phyloP scores from a whole-genome alignment of 345 rosid species.

The Microthlaspi erraticum region DNA sequence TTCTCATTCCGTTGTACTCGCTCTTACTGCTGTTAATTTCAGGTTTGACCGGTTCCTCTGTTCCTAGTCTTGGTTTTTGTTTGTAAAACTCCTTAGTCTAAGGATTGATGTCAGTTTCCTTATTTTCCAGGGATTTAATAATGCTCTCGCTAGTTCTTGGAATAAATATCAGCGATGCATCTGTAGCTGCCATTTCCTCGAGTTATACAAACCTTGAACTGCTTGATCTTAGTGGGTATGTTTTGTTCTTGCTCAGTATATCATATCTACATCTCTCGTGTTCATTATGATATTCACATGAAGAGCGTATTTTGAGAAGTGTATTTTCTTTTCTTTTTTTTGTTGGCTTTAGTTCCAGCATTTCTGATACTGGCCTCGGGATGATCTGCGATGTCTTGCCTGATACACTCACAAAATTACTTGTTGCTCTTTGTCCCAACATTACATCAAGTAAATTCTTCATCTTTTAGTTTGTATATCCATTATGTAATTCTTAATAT shows the following conservation, averaged over 20 bases:
- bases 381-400: slow-evolving; percentile 96
- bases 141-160: slow-evolving; percentile 98
- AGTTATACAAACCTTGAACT: slow-evolving; percentile 76
- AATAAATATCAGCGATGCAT: slow-evolving; percentile 85
- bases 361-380: slow-evolving; percentile 94
- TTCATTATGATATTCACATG: not conserved
- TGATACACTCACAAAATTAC: slow-evolving; percentile 74
- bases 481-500: not conserved
- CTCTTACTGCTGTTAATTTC: slow-evolving; percentile 79
- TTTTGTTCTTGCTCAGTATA: slow-evolving; percentile 31
- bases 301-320: not conserved
- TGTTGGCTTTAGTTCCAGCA: slow-evolving; percentile 74
- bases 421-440: slow-evolving; percentile 95
- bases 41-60: slow-evolving; percentile 56
- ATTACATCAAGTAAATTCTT: slow-evolving; percentile 86
- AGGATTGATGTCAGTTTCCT: slow-evolving; percentile 23
- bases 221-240: slow-evolving; percentile 99
- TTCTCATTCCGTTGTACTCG: slow-evolving; percentile 81
- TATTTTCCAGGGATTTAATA: slow-evolving; percentile 64
- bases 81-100: not conserved
- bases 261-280: not conserved
- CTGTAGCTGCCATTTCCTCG: slow-evolving; percentile 91
- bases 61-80: slow-evolving; percentile 17
- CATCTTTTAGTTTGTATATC: slow-evolving; percentile 27
- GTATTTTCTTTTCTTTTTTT: not conserved